Evolutionary conservation across 257 asterid species (phyloP), one percentile per base, ranked within the genome.

Genomic region (Coffea eugenioides): DNA sequence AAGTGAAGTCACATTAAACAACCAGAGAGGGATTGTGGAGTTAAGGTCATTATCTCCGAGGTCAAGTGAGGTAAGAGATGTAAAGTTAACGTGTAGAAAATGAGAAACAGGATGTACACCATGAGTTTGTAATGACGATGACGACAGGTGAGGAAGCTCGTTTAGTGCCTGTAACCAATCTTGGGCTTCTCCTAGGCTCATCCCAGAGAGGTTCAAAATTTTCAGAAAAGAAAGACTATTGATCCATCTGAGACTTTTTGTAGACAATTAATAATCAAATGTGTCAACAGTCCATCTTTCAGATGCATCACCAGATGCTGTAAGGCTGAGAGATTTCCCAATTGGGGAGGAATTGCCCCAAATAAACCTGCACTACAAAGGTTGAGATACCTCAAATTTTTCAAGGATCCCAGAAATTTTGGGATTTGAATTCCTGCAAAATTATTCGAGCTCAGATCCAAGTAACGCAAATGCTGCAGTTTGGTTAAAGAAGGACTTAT

Each of bases 391-490:
- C 43, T 39, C 43, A 2, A 39, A 51, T 62, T 75, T 41, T 56
- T 65, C 10, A 84, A 57, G 4, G 76, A 75, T 31, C 83, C 83
- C 20, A 84, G 12, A 54, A 82, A 79, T 0, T 31, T 0, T 16
- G 88, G 85, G 41, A 84, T 81, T 16, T 11, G 48, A 16, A 66
- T 20, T 1, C 57, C 77, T 36, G 79, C 62, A 23, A 81, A 81
- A 72, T 84, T 18, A 46, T 84, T 84, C 62, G 23, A 6, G 49
- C 88, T 78, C 25, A 84, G 56, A 52, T 84, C 88, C 76, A 82
- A 23, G 52, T 75, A 82, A 64, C 41, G 10, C 79, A 85, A 73
- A 51, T 73, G 83, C 54, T 75, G 74, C 80, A 85, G 51, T 13
- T 49, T 9, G 13, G 71, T 34, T 59, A 85, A 59, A 68, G 86